phyloP scores from a whole-genome alignment of 1,284 basidiomycete species.

The Tetrapyrgos nigripes region DNA sequence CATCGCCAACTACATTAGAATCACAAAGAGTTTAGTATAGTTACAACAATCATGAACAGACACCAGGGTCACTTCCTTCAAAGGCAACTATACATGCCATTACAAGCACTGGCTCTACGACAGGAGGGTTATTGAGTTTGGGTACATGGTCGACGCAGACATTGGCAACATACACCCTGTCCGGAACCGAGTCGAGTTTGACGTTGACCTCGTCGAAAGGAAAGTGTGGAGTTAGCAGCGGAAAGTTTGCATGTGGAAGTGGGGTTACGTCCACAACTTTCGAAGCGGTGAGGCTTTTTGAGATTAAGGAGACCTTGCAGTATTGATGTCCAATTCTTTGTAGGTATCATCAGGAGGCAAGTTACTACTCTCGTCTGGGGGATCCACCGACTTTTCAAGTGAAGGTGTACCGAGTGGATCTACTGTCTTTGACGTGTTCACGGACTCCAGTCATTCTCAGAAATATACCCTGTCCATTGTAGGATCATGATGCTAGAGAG shows the following conservation, averaged over 20 bases:
- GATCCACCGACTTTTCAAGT: constrained; percentile 59
- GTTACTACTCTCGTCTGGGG: constrained; percentile 55
- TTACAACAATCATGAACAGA: constrained; percentile 20
- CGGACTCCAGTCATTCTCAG: constrained; percentile 49
- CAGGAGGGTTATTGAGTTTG: constrained; percentile 52
- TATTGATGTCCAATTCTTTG: constrained; percentile 5
- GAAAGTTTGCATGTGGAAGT: constrained; percentile 51
- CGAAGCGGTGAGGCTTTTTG: constrained; percentile 49
- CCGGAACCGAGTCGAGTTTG: constrained; percentile 47
- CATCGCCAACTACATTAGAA: neutral
- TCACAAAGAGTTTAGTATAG: neutral
- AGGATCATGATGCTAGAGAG: constrained; percentile 11
- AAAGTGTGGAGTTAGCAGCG: constrained; percentile 50
- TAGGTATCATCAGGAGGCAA: constrained; percentile 55
- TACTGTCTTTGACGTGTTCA: constrained; percentile 56
- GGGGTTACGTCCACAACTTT: constrained; percentile 54
- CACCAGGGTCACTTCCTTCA: constrained; percentile 44
- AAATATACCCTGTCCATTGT: constrained; percentile 53
- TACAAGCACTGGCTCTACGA: constrained; percentile 31
- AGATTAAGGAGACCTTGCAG: constrained; percentile 1
- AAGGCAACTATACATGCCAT: constrained; percentile 52
- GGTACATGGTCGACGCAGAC: constrained; percentile 62
- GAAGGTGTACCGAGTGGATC: constrained; percentile 59
- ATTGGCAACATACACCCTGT: constrained; percentile 50
- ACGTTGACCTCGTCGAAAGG: constrained; percentile 60